Evolutionary conservation across 495 filamentous ascomycete genomes (phyloP), one percentile per base, ranked within the genome.

Genomic region (Lasiosphaeris hirsuta): DNA sequence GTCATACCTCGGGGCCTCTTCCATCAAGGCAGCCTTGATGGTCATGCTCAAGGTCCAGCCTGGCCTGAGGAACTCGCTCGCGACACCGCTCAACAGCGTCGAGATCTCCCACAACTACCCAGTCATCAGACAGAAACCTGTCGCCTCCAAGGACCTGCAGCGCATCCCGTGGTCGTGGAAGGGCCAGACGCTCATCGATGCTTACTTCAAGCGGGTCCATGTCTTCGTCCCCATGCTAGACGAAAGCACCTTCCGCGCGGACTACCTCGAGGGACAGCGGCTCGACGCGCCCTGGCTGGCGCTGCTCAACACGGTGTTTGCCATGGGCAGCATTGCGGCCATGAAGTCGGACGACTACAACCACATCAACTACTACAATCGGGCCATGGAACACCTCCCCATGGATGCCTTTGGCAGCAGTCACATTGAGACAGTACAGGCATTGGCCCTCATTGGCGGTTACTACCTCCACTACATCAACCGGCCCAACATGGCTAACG

Each of bases 401-500:
- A 77, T 90, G 63, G 86, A 88, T 61, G 80, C 80, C 4, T 84
- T 90, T 49, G 86, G 86, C 6, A 85, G 81, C 68, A 85, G 83
- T 49, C 86, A 85, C 57, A 75, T 92, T 23, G 86, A 90, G 62
- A 83, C 82, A 0, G 78, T 90, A 9, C 88, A 92, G 68, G 81
- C 87, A 1, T 71, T 92, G 10, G 82, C 82, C 11, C 71, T 92
- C 17, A 84, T 90, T 63, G 84, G 85, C 45, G 88, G 88, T 17
- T 89, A 85, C 75, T 92, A 92, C 64, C 79, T 90, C 56, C 88
- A 92, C 71, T 92, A 90, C 67, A 82, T 87, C 61, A 89, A 88
- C 70, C 81, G 88, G 38, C 88, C 88, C 15, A 90, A 90, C 67
- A 83, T 90, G 73, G 88, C 87, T 37, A 84, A 86, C 63, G 81